Evolutionary conservation across 345 rosid species (phyloP).

Genomic region (Physaria fendleri): DNA sequence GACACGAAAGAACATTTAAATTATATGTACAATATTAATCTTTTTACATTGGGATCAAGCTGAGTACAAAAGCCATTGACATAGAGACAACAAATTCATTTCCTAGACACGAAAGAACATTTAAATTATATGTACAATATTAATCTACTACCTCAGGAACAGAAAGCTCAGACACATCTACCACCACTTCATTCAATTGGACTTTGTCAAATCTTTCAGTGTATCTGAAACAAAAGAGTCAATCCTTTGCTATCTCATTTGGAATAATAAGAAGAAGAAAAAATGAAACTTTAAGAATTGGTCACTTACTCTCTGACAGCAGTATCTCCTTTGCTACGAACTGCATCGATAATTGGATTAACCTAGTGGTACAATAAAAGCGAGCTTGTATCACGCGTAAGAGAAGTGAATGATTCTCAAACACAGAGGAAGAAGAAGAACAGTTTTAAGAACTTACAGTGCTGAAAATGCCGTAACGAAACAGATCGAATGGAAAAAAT

Average conservation of each 20-base stretch:
- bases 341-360: slow-evolving; percentile 73
- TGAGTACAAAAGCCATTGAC: too few species aligned
- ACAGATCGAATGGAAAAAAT: not conserved
- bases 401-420: not conserved
- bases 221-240: slow-evolving; percentile 37
- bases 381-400: not conserved
- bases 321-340: slow-evolving; percentile 65
- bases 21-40: too few species aligned
- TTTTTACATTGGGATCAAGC: too few species aligned
- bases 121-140: not conserved
- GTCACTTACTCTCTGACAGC: slow-evolving; percentile 72
- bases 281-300: not conserved
- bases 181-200: slow-evolving; percentile 48
- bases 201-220: slow-evolving; percentile 83
- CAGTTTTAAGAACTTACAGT: slow-evolving; percentile 28
- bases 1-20: not conserved
- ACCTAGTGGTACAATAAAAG: slow-evolving; percentile 32
- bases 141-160: slow-evolving; percentile 49
- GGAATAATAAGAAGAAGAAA: not conserved
- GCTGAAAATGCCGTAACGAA: slow-evolving; percentile 34
- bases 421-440: not conserved
- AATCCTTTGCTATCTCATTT: not conserved
- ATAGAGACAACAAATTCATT: too few species aligned
- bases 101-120: too few species aligned
- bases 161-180: slow-evolving; percentile 56